Base-by-base conservation (phyloP, 495 filamentous ascomycete species). In the Aspergillus homomorphus region DNA sequence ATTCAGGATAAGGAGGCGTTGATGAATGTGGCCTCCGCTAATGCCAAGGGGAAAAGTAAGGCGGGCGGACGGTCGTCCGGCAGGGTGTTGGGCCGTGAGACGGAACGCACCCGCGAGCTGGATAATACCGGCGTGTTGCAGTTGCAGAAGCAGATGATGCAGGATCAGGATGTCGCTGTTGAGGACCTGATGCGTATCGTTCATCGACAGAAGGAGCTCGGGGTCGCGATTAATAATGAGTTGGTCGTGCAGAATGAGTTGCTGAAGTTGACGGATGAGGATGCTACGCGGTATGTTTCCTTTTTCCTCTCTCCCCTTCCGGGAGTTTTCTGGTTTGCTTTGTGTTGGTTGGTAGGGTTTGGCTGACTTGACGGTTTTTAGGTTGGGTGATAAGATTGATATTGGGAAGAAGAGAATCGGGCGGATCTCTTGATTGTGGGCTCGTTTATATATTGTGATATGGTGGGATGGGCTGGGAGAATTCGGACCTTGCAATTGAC, bases 81-180 rank as follows among this genome's bases (percentile, higher is more conserved):
- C 5, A 70, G 92, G 21, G 89, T 96, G 4, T 77, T 98, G 6
- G 95, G 95, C 0, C 87, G 87, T 46, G 94, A 99, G 72, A 98
- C 90, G 44, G 89, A 91, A 57, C 79, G 82, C 57, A 98, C 94
- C 46, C 76, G 93, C 42, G 92, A 96, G 74, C 73, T 94, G 56
- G 94, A 96, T 67, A 99, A 99, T 66, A 74, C 84, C 28, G 94
- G 92, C 0, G 88, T 99, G 43, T 59, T 97, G 67, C 86, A 92
- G 78, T 69, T 98, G 67, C 92, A 97, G 70, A 75, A 81, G 58
- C 84, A 93, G 70, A 82, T 88, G 69, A 95, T 98, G 85, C 56
- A 82, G 42, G 86, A 92, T 62, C 94, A 99, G 72, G 94, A 99
- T 63, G 69, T 85, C 68, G 86, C 87, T 61, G 85, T 98, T 30